Base-by-base conservation (phyloP, 805 yeast genomes). In the Saccharomycopsis amapae region DNA sequence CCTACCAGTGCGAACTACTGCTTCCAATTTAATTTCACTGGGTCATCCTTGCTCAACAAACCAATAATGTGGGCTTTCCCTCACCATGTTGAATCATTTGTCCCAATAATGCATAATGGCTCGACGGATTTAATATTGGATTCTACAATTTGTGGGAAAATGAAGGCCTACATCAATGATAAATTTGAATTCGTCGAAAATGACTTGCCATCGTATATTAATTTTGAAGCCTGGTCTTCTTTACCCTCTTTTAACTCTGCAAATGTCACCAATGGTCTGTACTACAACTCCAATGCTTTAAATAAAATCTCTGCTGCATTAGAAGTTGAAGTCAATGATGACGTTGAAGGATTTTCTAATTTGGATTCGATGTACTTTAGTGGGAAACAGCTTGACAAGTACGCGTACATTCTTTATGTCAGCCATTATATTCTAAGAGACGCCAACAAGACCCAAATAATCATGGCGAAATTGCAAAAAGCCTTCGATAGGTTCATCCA, bases 351-450 rank as follows among this genome's bases (percentile, higher is more conserved):
- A 15, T 74, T 72, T 61, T 72, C 82, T n/a, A 66, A 82, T 56
- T 66, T 81, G 9, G 86, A 86, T 51, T 86, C 96, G 0, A 89
- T 89, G 85, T 90, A 90, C 64, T 79, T 85, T 18, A 75, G 95
- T 2, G 98, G 97, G 10, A 90, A 93, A 61, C 72, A 78, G 23
- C 66, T 89, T 41, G 96, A 88, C 54, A 93, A 89, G 64, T 93
- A 85, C 63, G 96, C 97, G 0, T 83, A 84, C 71, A 73, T 93
- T 43, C 69, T 87, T 12, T 83, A 83, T 52, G 85, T 80, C 9
- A 78, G 81, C 32, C 79, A 82, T 45, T 79, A 71, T 51, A 71
- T 90, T 17, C 61, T 90, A 38, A 60, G 75, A 17, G 83, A 89
- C 58, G 58, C 63, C 0, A 60, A 57, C 1, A 62, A 82, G 45